Percentiles rank a stretch among this genome's conserved stretches.
These are phyloP conservation scores for Populus tomentosa DNA, from an alignment of 441 rosid genomes.

Conservation along the genomic window DNA sequence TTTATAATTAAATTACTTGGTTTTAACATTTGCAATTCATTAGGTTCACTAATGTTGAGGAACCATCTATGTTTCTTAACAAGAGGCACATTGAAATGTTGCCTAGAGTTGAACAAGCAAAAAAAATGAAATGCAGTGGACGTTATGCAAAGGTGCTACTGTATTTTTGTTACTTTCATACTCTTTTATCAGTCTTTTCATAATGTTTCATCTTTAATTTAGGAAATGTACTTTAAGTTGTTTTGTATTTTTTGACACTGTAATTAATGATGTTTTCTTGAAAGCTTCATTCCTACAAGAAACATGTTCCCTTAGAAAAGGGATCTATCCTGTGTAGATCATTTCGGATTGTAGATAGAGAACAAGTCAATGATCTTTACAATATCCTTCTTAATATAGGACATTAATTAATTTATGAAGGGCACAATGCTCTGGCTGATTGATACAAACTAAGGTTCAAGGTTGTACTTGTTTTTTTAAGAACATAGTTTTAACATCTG, in stretches of 20 bases:
- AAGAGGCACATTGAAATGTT: slow-evolving; percentile 53
- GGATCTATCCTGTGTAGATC: background rate
- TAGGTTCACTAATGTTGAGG: slow-evolving; percentile 69
- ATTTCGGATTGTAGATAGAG: background rate
- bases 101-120: slow-evolving; percentile 44
- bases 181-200: slow-evolving; percentile 1
- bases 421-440: no score
- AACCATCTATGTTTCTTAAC: slow-evolving; percentile 31
- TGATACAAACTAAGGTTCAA: no score
- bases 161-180: background rate
- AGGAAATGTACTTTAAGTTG: background rate
- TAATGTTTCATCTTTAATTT: background rate
- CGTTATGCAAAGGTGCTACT: slow-evolving; percentile 43
- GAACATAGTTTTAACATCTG: no score
- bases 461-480: no score
- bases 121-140: slow-evolving; percentile 50
- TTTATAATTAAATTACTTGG: background rate
- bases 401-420: no score
- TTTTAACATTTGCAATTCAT: slow-evolving; percentile 12
- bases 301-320: background rate
- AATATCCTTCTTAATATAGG: no score
- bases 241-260: background rate
- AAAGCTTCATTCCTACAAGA: background rate
- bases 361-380: no score
- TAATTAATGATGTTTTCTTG: background rate